Percentiles rank a stretch among this genome's conserved stretches.
These are phyloP conservation scores for Phytopythium aichiense DNA, from an alignment of 352 stramenopile species.

Conservation along the genomic window DNA sequence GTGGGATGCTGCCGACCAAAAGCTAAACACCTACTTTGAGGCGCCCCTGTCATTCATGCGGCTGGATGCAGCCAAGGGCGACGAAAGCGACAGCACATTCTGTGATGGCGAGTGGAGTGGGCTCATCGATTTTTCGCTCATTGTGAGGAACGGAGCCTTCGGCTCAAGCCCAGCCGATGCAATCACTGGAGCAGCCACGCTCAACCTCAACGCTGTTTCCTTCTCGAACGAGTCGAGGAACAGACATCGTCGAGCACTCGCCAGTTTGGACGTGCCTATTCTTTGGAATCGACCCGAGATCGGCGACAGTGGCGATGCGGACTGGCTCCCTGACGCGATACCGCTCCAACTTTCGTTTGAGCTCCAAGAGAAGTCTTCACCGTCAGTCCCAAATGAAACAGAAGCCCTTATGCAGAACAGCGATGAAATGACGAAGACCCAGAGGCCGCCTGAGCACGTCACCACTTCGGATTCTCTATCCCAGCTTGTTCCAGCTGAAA, in stretches of 20 bases:
- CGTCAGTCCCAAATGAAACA: not conserved
- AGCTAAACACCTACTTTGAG: conserved; percentile 41
- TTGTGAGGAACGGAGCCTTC: not conserved
- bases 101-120: conserved; percentile 12
- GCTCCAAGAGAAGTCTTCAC: not conserved
- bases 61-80: not conserved
- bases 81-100: conserved; percentile 13
- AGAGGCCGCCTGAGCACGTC: not conserved
- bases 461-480: not conserved
- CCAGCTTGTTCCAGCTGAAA: not conserved
- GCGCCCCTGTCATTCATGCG: conserved; percentile 18
- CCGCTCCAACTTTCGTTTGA: not conserved
- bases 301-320: not conserved
- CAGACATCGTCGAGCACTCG: conserved; percentile 5
- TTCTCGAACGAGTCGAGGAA: not conserved
- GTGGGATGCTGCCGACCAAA: conserved; percentile 40
- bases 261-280: conserved; percentile 1
- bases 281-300: not conserved
- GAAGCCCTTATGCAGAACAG: not conserved
- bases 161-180: not conserved
- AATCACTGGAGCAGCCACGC: not conserved
- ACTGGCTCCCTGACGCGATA: not conserved
- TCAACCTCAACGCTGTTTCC: not conserved
- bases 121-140: not conserved
- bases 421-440: no score